Evolutionary conservation across 2,329 filamentous ascomycete genomes (phyloP).

Genomic region (Metarhizium brunneum): DNA sequence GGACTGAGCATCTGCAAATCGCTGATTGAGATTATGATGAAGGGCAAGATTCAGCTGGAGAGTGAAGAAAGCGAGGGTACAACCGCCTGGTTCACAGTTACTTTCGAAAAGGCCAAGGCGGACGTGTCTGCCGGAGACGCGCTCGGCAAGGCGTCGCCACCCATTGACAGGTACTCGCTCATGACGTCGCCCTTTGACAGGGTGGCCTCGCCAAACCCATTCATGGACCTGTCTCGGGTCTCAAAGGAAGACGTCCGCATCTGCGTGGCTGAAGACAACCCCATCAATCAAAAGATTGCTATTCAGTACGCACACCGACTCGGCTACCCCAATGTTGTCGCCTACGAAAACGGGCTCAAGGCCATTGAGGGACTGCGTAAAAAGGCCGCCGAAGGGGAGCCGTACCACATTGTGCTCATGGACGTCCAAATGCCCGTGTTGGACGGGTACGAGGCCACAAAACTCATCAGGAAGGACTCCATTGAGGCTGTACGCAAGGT

Average conservation of each 20-base stretch:
- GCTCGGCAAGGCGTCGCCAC: constrained; percentile 26
- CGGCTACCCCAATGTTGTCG: constrained; percentile 72
- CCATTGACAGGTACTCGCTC: constrained; percentile 24
- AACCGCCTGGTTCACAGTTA: constrained; percentile 68
- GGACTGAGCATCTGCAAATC: constrained; percentile 93
- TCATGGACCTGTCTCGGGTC: constrained; percentile 61
- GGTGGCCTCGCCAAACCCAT: constrained; percentile 31
- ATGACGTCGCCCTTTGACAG: constrained; percentile 25
- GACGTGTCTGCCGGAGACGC: constrained; percentile 50
- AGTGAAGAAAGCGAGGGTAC: constrained; percentile 65
- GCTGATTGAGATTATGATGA: constrained; percentile 85
- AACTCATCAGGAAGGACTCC: constrained; percentile 66
- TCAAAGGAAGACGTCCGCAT: constrained; percentile 72
- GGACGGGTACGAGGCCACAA: constrained; percentile 87
- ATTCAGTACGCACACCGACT: constrained; percentile 83
- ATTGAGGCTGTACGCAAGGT: constrained; percentile 70
- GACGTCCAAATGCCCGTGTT: constrained; percentile 94
- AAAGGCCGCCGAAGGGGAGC: constrained; percentile 59
- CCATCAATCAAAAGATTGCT: constrained; percentile 89
- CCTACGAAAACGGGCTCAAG: constrained; percentile 82
- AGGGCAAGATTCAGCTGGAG: constrained; percentile 74
- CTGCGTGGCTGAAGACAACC: constrained; percentile 91
- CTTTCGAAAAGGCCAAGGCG: constrained; percentile 70
- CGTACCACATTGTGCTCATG: constrained; percentile 90
- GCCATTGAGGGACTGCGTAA: constrained; percentile 77